Evolutionary conservation across 768 basidiomycete genomes (phyloP).

Genomic region (Podaxis sp.): DNA sequence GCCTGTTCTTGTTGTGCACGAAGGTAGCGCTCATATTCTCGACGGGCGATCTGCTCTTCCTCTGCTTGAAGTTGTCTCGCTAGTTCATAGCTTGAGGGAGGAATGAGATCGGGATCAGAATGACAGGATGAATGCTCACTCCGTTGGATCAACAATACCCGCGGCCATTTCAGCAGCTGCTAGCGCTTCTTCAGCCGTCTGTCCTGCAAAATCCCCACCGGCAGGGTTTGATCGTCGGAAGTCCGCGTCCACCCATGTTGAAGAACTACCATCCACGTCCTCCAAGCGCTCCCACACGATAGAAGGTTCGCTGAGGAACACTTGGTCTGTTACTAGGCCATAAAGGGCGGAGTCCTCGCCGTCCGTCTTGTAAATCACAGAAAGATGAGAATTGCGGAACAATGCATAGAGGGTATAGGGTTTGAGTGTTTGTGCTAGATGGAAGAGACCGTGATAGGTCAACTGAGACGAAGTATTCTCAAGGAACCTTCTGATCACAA

Average conservation of each 20-base stretch:
- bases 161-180: conserved; percentile 44
- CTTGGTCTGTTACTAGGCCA: conserved; percentile 82
- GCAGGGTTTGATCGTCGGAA: conserved; percentile 64
- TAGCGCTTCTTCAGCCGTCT: conserved; percentile 61
- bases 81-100: conserved; percentile 52
- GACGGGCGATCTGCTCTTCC: conserved; percentile 59
- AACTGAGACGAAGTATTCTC: conserved; percentile 75
- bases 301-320: conserved; percentile 71
- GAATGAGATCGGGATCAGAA: neutral
- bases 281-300: conserved; percentile 92
- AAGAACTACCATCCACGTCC: conserved; percentile 79
- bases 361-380: conserved; percentile 71
- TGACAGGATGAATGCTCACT: conserved; percentile 44
- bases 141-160: conserved; percentile 44
- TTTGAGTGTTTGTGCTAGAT: conserved; percentile 63
- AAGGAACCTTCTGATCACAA: conserved; percentile 66
- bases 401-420: conserved; percentile 68
- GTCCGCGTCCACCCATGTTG: conserved; percentile 74
- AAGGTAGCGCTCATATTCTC: conserved; percentile 31
- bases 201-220: conserved; percentile 80
- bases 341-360: conserved; percentile 50
- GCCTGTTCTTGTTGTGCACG: conserved; percentile 28
- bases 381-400: conserved; percentile 88
- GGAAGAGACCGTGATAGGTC: conserved; percentile 86
- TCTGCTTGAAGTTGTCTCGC: conserved; percentile 79